These are phyloP conservation scores for Petunia secreta DNA, from an alignment of 257 asterid genomes.

Conservation along the genomic window DNA sequence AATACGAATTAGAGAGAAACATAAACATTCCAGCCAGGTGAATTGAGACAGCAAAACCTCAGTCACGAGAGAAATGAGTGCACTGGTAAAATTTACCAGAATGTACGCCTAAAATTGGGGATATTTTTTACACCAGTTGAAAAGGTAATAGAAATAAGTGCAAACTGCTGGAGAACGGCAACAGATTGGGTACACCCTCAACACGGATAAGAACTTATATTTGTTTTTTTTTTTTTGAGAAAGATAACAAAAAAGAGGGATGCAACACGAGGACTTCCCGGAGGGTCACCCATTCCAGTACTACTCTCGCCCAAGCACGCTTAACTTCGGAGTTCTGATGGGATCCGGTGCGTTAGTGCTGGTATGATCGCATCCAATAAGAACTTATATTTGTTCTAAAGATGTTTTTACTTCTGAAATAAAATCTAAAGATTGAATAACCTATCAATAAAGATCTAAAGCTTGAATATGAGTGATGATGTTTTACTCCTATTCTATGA, in stretches of 20 bases:
- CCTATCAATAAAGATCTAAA: background rate
- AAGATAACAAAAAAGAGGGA: too few relatives aligned
- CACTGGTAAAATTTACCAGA: background rate
- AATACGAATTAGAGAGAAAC: background rate
- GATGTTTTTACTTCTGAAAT: background rate
- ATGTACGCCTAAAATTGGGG: background rate
- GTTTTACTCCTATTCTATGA: background rate
- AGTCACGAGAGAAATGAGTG: background rate
- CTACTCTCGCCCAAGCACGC: too few relatives aligned
- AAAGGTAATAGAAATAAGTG: background rate
- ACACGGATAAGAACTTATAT: background rate
- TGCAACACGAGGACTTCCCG: too few relatives aligned
- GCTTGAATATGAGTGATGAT: too few relatives aligned
- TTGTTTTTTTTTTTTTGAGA: too few relatives aligned
- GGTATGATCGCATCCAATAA: too few relatives aligned
- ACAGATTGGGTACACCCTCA: background rate
- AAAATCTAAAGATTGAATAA: background rate
- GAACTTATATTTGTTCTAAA: background rate
- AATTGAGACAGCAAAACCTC: background rate
- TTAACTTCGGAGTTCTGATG: too few relatives aligned
- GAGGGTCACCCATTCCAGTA: too few relatives aligned
- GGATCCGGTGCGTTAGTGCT: too few relatives aligned
- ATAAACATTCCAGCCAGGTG: background rate
- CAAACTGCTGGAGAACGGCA: background rate
- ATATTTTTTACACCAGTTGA: background rate